Conservation (phyloP, 768 basidiomycete genomes). For the Collybia nuda region DNA sequence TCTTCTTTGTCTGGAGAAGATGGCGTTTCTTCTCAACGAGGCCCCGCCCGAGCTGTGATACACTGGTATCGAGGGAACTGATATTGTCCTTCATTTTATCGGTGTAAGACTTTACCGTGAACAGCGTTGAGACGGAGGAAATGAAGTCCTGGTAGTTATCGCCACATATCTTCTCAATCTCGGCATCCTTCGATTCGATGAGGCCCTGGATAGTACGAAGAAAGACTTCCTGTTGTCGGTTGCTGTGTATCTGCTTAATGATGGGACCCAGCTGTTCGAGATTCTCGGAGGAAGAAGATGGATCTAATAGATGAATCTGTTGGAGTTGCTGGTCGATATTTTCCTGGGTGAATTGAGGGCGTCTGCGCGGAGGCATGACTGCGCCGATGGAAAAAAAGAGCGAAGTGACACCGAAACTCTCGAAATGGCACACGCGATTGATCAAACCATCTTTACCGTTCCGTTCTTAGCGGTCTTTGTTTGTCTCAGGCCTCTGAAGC, state of each 20-base stretch:
- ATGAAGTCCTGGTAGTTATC: conserved; percentile 99
- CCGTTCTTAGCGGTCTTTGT: conserved; percentile 20
- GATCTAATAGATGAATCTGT: conserved; percentile 87
- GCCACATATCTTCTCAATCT: conserved; percentile 94
- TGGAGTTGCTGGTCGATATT: conserved; percentile 88
- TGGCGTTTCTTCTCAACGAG: conserved; percentile 94
- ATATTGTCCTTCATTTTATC: conserved; percentile 92
- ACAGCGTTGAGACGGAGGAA: conserved; percentile 92
- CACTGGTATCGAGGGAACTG: conserved; percentile 81
- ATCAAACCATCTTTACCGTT: not conserved
- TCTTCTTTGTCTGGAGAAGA: conserved; percentile 87
- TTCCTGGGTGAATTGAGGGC: conserved; percentile 76
- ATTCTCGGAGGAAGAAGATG: conserved; percentile 88
- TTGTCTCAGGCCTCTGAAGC: conserved; percentile 35
- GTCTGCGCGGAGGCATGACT: conserved; percentile 75
- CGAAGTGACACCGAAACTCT: not conserved
- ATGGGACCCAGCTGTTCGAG: conserved; percentile 94
- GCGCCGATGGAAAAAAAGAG: conserved; percentile 19
- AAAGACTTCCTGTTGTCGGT: conserved; percentile 86
- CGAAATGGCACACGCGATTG: no score
- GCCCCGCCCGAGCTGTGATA: conserved; percentile 83
- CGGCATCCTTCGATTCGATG: conserved; percentile 90
- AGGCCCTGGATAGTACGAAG: conserved; percentile 83
- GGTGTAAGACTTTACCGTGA: conserved; percentile 95
- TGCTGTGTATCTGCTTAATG: conserved; percentile 90